Base-by-base conservation (phyloP, 768 basidiomycete species). In the Terana coerulea region DNA sequence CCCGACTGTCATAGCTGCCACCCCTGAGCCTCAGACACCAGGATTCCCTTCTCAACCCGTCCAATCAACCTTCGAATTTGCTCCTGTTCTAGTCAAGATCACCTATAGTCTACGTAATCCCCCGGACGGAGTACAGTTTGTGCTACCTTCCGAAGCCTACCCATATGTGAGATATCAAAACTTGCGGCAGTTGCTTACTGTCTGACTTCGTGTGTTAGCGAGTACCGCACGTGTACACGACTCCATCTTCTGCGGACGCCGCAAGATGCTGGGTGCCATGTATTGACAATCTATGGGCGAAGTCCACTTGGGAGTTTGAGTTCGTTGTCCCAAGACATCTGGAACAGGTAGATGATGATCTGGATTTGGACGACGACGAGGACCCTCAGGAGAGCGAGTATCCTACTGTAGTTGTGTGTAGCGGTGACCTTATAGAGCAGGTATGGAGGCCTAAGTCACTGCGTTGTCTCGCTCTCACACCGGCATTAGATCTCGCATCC, bases 191-290 rank as follows among this genome's bases (percentile, higher is more conserved):
- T 15, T 15, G 8, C 19, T 17, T 9, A 26, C 25, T 52, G 46
- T 17, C 29, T 47, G 31, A 31, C 11, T 6, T 42, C n/a, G 25
- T 34, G 12, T 42, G 7, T 6, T 52, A 95, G 91, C 88, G 91
- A 57, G 83, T 94, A 54, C 95, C 95, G 42, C 97, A 98, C 70
- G 86, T 88, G 39, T 98, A 88, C 62, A 92, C 94, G 3, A 87
- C 85, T 3, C 86, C 93, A 1, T 88, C 90, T 0, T 86, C 86
- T 7, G 85, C 93, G 5, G 91, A 95, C 63, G 79, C 91, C 15
- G 94, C 95, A n/a, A 77, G 97, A 62, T 94, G 91, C 61, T 99
- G 97, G 97, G 86, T 98, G n/a, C 97, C 97, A 12, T 99, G 97
- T 61, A 69, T 98, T 17, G 97, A 99, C 67, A 90, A 83, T 60